These are phyloP conservation scores for Xylariaceae sp. DNA, from an alignment of 2,329 filamentous ascomycete genomes.

Conservation along the genomic window DNA sequence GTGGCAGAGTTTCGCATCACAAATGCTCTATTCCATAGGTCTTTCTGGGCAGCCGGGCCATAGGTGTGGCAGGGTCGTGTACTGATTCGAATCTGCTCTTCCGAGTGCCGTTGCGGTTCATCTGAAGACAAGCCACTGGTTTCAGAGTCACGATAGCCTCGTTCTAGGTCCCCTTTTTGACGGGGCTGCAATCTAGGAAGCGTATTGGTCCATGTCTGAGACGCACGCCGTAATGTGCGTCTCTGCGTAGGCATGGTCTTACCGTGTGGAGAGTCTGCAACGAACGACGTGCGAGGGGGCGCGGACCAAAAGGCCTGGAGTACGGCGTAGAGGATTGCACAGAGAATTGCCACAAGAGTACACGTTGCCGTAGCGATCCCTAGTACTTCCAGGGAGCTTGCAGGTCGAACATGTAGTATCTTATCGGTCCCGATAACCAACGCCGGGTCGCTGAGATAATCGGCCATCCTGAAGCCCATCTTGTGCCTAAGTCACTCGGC, in stretches of 20 bases:
- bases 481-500: no score
- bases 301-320: not conserved
- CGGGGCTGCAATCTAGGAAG: no score
- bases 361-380: slow-evolving; percentile 13
- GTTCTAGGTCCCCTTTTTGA: no score
- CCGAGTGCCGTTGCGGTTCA: no score
- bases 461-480: not conserved
- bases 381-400: slow-evolving; percentile 10
- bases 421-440: slow-evolving; percentile 7
- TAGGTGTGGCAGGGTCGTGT: not conserved
- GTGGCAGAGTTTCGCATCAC: no score
- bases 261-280: not conserved
- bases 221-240: not conserved
- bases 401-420: slow-evolving; percentile 4
- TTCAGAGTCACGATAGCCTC: no score
- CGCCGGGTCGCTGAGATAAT: not conserved
- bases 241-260: not conserved
- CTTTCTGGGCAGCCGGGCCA: not conserved
- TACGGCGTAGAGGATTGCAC: slow-evolving; percentile 4
- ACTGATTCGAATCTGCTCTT: no score
- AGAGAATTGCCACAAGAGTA: slow-evolving; percentile 11
- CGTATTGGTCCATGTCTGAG: not conserved
- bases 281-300: not conserved
- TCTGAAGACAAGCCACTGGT: no score
- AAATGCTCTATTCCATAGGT: not conserved